phyloP scores from a whole-genome alignment of 202 grass and related monocot genomes.

The Brachypodium distachyon region DNA sequence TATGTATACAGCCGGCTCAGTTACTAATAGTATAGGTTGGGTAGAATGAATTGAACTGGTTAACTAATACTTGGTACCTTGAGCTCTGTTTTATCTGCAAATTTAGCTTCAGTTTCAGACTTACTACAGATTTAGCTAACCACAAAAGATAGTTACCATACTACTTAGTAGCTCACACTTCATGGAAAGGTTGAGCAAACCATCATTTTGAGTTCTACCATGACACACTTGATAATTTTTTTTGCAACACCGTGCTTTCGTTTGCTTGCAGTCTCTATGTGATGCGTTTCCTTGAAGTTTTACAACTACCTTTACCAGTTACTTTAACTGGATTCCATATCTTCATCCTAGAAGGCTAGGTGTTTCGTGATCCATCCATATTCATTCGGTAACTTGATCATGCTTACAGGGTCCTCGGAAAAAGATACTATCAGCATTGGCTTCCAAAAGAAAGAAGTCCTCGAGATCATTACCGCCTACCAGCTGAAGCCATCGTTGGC shows the following conservation, averaged over 20 bases:
- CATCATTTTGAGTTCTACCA: neutral
- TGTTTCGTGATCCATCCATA: neutral
- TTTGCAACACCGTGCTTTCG: too few relatives aligned
- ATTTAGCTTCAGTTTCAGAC: neutral
- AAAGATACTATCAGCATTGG: slow-evolving; percentile 56
- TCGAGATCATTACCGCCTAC: slow-evolving; percentile 27
- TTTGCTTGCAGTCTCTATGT: slow-evolving; percentile 1
- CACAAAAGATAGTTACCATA: neutral
- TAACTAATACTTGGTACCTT: neutral
- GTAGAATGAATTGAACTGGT: neutral
- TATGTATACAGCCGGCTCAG: too few relatives aligned
- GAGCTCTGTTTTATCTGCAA: neutral
- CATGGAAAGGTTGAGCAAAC: neutral
- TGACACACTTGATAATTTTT: neutral
- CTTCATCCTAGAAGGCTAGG: neutral
- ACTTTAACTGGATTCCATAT: neutral
- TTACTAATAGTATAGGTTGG: neutral
- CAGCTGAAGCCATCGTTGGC: slow-evolving; percentile 19
- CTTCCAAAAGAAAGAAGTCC: slow-evolving; percentile 35
- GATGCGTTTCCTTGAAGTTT: neutral
- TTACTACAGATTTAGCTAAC: neutral
- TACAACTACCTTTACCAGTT: neutral
- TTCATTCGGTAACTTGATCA: neutral
- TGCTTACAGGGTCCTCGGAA: slow-evolving; percentile 67
- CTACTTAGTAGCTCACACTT: neutral